Evolutionary conservation across 164 flowering plant species (phyloP).

Genomic region (Pachysandra terminalis): DNA sequence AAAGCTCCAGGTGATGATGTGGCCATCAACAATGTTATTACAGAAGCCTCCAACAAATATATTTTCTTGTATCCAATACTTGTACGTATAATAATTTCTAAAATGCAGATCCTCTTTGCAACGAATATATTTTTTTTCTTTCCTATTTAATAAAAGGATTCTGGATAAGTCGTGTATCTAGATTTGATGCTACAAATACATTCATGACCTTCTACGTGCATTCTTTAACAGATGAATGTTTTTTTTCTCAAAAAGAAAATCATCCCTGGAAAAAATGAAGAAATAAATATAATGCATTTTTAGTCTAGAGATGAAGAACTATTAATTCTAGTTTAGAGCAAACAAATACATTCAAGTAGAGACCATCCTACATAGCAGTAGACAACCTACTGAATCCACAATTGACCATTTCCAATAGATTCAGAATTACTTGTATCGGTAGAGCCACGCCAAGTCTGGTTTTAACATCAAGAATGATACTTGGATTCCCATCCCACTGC

Average conservation of each 20-base stretch:
- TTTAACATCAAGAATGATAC: slow-evolving; percentile 74
- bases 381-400: not conserved
- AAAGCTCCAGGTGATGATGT: too few relatives aligned
- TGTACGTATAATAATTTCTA: too few relatives aligned
- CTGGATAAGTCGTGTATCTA: not conserved
- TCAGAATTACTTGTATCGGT: slow-evolving; percentile 74
- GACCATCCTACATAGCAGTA: not conserved
- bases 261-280: not conserved
- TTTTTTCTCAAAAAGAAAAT: too few relatives aligned
- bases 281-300: not conserved
- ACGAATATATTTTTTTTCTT: too few relatives aligned
- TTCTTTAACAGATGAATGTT: not conserved
- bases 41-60: too few relatives aligned
- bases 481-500: slow-evolving; percentile 98
- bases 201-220: not conserved
- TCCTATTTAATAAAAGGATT: too few relatives aligned
- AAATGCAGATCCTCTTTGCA: too few relatives aligned
- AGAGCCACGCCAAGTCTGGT: slow-evolving; percentile 77
- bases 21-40: too few relatives aligned
- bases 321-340: not conserved
- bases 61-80: too few relatives aligned
- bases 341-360: not conserved
- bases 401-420: not conserved
- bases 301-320: not conserved
- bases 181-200: not conserved